A percentile compares a stretch with the other conserved stretches of the same genome.
These are phyloP conservation scores for Salinomyces thailandicus DNA, from an alignment of 2,329 filamentous ascomycete species.

Conservation along the genomic window DNA sequence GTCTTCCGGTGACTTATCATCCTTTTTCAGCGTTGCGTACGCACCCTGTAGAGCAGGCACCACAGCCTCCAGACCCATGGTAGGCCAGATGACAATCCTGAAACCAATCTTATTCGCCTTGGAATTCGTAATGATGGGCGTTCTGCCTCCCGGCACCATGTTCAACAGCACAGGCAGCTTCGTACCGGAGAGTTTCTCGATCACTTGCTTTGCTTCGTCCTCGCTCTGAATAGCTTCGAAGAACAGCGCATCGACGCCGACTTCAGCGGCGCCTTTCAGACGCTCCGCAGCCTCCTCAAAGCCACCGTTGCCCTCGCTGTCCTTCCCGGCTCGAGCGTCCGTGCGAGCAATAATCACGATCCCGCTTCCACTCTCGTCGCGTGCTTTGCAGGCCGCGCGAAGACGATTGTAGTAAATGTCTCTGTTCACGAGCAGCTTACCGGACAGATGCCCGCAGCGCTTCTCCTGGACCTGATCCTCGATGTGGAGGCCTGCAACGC, in stretches of 20 bases:
- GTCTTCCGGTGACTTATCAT: constrained; percentile 28
- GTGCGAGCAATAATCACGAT: constrained; percentile 57
- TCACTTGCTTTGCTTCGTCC: constrained; percentile 41
- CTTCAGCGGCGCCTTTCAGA: constrained; percentile 40
- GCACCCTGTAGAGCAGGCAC: constrained; percentile 21
- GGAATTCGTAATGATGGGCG: constrained; percentile 42
- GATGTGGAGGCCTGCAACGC: constrained; percentile 51
- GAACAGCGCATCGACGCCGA: constrained; percentile 51
- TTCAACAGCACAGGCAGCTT: constrained; percentile 47
- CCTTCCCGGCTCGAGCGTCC: constrained; percentile 44
- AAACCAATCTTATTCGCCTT: constrained; percentile 49
- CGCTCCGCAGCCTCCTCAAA: constrained; percentile 47
- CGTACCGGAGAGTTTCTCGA: constrained; percentile 33
- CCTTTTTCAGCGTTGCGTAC: constrained; percentile 25
- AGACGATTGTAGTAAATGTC: constrained; percentile 47
- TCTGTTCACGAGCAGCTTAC: constrained; percentile 48
- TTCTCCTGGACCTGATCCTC: constrained; percentile 56
- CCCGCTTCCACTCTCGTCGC: constrained; percentile 41
- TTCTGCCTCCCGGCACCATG: constrained; percentile 47
- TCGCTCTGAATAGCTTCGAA: constrained; percentile 47
- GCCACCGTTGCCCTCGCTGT: constrained; percentile 32
- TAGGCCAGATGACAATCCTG: constrained; percentile 49
- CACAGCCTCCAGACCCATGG: constrained; percentile 38
- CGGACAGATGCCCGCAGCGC: constrained; percentile 51
- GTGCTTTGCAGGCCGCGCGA: constrained; percentile 43